These are phyloP conservation scores for Pneumocystis wakefieldiae DNA, from an alignment of 1,139 yeast species.

Conservation along the genomic window DNA sequence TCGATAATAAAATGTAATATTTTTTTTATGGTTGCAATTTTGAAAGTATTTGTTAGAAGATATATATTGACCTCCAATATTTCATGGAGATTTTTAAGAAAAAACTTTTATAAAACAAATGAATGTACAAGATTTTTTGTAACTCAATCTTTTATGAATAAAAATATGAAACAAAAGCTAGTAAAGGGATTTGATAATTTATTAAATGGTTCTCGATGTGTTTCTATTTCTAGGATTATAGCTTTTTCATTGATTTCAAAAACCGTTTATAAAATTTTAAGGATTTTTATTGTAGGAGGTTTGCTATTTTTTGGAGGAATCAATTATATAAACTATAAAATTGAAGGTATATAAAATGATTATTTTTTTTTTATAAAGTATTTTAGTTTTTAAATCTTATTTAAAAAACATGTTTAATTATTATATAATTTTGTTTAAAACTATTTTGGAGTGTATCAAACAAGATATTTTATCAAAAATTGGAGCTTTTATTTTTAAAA, in stretches of 20 bases:
- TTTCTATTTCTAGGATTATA: constrained; percentile 17
- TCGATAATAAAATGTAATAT: too few species aligned
- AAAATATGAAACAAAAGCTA: not conserved
- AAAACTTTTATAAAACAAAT: not conserved
- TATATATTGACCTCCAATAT: not conserved
- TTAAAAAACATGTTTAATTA: not conserved
- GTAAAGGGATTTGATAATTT: constrained; percentile 17
- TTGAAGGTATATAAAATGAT: constrained; percentile 1
- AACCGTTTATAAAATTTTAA: constrained; percentile 7
- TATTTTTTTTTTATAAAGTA: not conserved
- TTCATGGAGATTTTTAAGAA: not conserved
- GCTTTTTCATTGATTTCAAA: constrained; percentile 12
- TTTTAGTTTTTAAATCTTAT: not conserved
- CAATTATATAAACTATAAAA: constrained; percentile 3
- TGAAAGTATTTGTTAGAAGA: not conserved
- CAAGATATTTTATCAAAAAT: not conserved
- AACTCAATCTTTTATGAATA: constrained; percentile 6
- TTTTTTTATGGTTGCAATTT: not conserved
- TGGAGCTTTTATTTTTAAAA: not conserved
- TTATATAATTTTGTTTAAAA: not conserved
- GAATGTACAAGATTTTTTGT: constrained; percentile 16
- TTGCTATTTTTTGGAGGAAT: constrained; percentile 10
- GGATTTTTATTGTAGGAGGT: constrained; percentile 7
- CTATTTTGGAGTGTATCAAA: not conserved
- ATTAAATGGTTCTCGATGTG: constrained; percentile 20